Conservation (phyloP, 2,329 filamentous ascomycete genomes). For the Aspergillus alliaceus region DNA sequence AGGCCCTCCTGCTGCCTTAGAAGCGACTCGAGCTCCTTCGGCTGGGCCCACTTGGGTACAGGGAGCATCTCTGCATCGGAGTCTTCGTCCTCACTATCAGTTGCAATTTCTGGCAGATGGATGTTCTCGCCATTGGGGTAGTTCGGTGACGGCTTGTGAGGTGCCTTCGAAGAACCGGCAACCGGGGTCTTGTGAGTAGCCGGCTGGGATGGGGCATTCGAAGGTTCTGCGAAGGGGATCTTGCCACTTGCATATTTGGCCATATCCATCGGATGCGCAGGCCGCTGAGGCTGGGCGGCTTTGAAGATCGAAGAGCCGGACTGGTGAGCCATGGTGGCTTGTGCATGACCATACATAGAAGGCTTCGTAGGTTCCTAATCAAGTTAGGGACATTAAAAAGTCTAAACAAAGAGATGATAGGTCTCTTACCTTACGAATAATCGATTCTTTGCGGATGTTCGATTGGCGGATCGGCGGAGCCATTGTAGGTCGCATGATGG, state of each 20-base stretch:
- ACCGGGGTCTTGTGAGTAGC: conserved; percentile 66
- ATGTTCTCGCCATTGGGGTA: conserved; percentile 90
- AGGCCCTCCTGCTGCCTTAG: conserved; percentile 76
- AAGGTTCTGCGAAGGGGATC: conserved; percentile 80
- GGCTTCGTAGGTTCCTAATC: conserved; percentile 36
- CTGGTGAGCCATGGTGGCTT: conserved; percentile 34
- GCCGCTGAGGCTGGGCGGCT: conserved; percentile 57
- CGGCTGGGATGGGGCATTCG: conserved; percentile 51
- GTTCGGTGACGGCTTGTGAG: conserved; percentile 69
- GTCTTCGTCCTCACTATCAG: conserved; percentile 88
- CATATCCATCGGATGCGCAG: conserved; percentile 74
- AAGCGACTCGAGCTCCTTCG: conserved; percentile 74
- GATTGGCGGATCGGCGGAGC: conserved; percentile 84
- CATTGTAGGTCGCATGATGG: conserved; percentile 65
- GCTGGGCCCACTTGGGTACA: conserved; percentile 83
- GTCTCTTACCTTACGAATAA: conserved; percentile 64
- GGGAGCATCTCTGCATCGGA: conserved; percentile 61
- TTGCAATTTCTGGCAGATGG: conserved; percentile 90
- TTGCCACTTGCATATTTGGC: conserved; percentile 84
- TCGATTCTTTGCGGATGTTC: conserved; percentile 72
- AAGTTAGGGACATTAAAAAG: not conserved
- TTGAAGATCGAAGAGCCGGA: conserved; percentile 37
- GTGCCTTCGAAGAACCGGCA: conserved; percentile 45
- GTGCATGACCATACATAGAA: conserved; percentile 41
- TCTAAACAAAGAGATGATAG: not conserved